Evolutionary conservation across 2,329 filamentous ascomycete genomes (phyloP), one percentile per base, ranked within the genome.

Genomic region (Fusarium tjaetaba): DNA sequence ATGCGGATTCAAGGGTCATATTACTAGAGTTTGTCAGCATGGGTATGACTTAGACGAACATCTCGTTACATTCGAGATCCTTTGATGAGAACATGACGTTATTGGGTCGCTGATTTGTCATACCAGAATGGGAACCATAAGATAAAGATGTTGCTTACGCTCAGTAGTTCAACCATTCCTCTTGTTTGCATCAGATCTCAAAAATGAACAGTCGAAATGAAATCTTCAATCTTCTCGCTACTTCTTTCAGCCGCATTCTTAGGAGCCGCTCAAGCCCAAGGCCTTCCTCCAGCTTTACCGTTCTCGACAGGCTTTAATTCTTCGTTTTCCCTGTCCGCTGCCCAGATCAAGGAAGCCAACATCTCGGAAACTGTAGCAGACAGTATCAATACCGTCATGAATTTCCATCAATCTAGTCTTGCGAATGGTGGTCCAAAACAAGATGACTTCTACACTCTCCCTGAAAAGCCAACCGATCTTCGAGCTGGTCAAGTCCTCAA

Each of bases 381-480:
- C 16, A 73, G 60, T 14, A 14, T 76, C 36, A 57, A 72, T 28
- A 62, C 63, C 13, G 55, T 70, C 38, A 9, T 65, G 16, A 73
- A 67, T 20, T 72, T 65, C 22, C 61, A 74, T 46, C 52, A 61
- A 26, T 68, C 72, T 0, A 70, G 71, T 26, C 65, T 70, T 14
- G 72, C 72, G 2, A 68, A 68, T 5, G 75, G 75, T 2, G 75
- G 75, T 2, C 70, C 72, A 1, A 41, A 41, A 3, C 46, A 76
- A 14, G 75, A 77, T 43, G 62, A 68, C 28, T 76, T 76, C 30
- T 76, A 76, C 26, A 64, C 7, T 5, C 60, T 76, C 1, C 62
- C 43, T 22, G 7, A 24, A 14, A 18, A 42, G 11, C 8, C 15
- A 2, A 2, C 14, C 1, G 11, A 60, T 18, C 38, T 71, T 2